Evolutionary conservation across 1,139 yeast genomes (phyloP).

Genomic region (Geotrichum restrictum): DNA sequence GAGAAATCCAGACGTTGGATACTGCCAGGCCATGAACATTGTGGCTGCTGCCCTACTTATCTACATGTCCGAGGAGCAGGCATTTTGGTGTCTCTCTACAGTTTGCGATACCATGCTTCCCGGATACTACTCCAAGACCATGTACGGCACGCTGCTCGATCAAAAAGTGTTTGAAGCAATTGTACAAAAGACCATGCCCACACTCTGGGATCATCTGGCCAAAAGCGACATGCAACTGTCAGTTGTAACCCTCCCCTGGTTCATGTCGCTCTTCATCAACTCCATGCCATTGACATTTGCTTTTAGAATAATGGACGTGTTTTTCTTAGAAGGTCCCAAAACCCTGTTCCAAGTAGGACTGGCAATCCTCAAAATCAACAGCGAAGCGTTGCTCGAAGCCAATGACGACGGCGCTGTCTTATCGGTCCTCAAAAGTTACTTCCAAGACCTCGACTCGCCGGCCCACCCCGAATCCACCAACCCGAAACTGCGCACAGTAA

Average conservation of each 20-base stretch:
- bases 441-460: conserved; percentile 69
- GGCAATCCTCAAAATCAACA: conserved; percentile 80
- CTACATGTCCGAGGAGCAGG: conserved; percentile 95
- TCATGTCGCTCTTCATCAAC: conserved; percentile 79
- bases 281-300: conserved; percentile 95
- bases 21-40: conserved; percentile 98
- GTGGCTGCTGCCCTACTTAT: conserved; percentile 91
- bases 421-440: conserved; percentile 76
- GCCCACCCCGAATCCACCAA: conserved; percentile 73
- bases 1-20: conserved; percentile 96
- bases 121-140: conserved; percentile 93
- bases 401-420: conserved; percentile 93
- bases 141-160: conserved; percentile 94
- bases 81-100: conserved; percentile 86
- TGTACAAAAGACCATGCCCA: conserved; percentile 85
- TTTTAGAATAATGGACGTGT: conserved; percentile 83
- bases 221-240: conserved; percentile 86
- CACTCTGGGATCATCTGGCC: conserved; percentile 76
- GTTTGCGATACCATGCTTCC: conserved; percentile 85
- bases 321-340: conserved; percentile 85
- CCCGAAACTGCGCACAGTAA: conserved; percentile 59
- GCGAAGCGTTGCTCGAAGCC: conserved; percentile 71
- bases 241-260: conserved; percentile 95
- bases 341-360: conserved; percentile 89
- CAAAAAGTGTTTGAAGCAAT: conserved; percentile 90